Evolutionary conservation across 139 green algal species (phyloP).

Genomic region (Chlamydomonas schloesseri): DNA sequence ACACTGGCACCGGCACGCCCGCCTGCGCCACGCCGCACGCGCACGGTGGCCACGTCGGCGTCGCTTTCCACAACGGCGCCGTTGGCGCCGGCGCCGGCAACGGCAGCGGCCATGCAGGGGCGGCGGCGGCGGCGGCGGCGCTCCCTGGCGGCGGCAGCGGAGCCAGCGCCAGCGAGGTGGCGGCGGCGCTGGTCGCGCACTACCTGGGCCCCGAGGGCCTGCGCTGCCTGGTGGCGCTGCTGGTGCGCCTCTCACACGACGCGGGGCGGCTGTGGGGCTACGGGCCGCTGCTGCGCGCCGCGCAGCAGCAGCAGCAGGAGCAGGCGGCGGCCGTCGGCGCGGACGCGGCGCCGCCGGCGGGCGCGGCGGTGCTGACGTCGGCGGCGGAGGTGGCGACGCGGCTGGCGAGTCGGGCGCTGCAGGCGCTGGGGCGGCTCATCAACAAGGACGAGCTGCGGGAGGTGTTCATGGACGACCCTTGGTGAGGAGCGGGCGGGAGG

Average conservation of each 20-base stretch:
- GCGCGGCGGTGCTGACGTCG: not conserved
- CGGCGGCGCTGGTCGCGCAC: too few species aligned
- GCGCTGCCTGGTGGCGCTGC: constrained; percentile 36
- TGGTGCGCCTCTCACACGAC: constrained; percentile 41
- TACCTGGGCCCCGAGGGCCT: constrained; percentile 4
- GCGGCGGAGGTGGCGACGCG: not conserved
- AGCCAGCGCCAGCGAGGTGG: not conserved
- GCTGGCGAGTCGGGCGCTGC: constrained; percentile 49
- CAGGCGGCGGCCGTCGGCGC: not conserved
- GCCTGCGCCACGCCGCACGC: too few species aligned
- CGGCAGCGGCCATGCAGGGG: too few species aligned
- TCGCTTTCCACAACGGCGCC: too few species aligned
- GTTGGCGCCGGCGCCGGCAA: too few species aligned
- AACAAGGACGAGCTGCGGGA: constrained; percentile 30
- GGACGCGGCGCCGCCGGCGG: not conserved
- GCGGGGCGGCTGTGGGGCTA: constrained; percentile 41
- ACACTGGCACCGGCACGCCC: too few species aligned
- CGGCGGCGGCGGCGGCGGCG: too few species aligned
- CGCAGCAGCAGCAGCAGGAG: not conserved
- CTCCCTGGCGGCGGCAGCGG: not conserved
- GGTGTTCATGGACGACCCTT: constrained; percentile 11
- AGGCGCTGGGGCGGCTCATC: constrained; percentile 47
- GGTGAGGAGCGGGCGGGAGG: constrained; percentile 14
- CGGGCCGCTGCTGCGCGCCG: not conserved
- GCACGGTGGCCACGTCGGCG: too few species aligned